Evolutionary conservation across 257 asterid genomes (phyloP), one percentile per base, ranked within the genome.

Genomic region (Cynanchum wilfordii): DNA sequence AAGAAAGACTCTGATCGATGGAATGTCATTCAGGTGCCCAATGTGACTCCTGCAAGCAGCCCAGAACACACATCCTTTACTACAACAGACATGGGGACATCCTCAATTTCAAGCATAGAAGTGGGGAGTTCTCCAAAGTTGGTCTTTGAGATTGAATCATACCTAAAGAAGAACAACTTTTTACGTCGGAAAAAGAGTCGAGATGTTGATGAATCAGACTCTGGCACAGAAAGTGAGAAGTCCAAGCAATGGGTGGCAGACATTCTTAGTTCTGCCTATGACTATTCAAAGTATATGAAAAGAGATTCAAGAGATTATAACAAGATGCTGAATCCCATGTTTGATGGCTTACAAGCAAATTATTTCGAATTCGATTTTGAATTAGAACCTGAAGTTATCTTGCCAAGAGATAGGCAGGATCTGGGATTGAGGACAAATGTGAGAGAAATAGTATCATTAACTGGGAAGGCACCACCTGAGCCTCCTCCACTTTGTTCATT

Each of bases 401-500:
- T 64, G 29, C 59, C 71, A 38, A 75, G 68, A 36, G 80, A 71
- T 15, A 72, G 52, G 63, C 64, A 4, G 40, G 77, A 73, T 72
- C 70, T 29, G 25, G 77, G 81, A 56, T 27, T 56, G 57, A 72
- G 79, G 75, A 83, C 66, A 72, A 89, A 82, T 72, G 78, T 93
- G 74, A 85, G 97, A 78, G 87, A 87, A 52, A 79, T 87, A 73
- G 77, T 89, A 66, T 80, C 89, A 6, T 69, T 86, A 55, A 72
- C 73, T 42, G 80, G 73, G 72, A 84, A 76, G n/a, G 73, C 87
- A 30, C 91, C 87, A 15, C 59, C 77, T 0, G 90, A 90, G 17
- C 84, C 97, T 65, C 98, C 98, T 75, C 91, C 98, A 36, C 97
- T 93, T 13, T 93, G 98, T 78, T 87, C 96, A 27, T 77, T 88